Evolutionary conservation across 2,329 filamentous ascomycete genomes (phyloP), one percentile per base, ranked within the genome.

Genomic region (Penicillium aurantiogriseum): DNA sequence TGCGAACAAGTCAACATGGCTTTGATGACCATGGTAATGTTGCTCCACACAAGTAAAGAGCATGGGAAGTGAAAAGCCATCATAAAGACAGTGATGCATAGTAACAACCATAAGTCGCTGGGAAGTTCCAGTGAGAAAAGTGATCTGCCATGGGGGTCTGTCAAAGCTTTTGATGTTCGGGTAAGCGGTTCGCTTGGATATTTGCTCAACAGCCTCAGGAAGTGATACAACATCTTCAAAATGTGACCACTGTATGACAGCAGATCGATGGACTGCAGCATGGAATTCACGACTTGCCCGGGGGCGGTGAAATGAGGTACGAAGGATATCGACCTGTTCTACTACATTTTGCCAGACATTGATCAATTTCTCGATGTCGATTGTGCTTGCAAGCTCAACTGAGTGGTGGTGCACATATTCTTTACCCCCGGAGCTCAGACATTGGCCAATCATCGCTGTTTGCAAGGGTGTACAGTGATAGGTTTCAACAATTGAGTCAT

Each of bases 61-160:
- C 2, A 59, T 45, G 27, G 50, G 57, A 21, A 61, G 49, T 5
- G 59, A 59, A 36, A 57, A 35, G 0, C 59, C 59, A 46, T 61
- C 59, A 27, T 61, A 61, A 23, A 61, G 59, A 42, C 45, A 59
- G 25, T 61, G 59, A 23, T 61, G 59, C 53, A 59, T 61, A 2
- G 53, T 52, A 6, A 61, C 19, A 17, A 57, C 54, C 40, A 61
- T 50, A 5, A 59, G 21, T n/a, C 51, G 46, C 11, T 57, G 35
- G 15, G 19, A 31, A 17, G 3, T 11, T 33, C 42, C 52, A 46
- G 47, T 44, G 17, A 54, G 51, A 7, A 54, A 31, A 3, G 44
- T 54, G 6, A 54, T 39, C 4, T 48, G 9, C 51, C 51, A 54
- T 31, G 51, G 51, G 13, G 51, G 44, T 8, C 23, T 54, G 17